Base-by-base conservation (phyloP, 1,284 basidiomycete species). In the Moniliophthora roreri region DNA sequence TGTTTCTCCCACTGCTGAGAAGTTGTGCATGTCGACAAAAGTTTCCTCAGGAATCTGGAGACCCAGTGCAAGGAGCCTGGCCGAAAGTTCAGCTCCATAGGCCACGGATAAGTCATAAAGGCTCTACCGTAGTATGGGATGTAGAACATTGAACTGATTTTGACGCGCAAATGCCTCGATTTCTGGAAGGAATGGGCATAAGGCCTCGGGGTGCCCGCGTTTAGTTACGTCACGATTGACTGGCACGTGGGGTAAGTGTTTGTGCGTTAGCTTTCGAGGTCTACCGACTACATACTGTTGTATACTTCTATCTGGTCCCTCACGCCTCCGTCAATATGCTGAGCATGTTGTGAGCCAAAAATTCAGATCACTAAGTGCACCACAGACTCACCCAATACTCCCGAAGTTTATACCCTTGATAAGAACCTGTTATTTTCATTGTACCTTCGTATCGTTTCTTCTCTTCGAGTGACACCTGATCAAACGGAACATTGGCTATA, bases 401-500 rank as follows among this genome's bases (percentile, higher is more conserved):
- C 2, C 76, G 73, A 8, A 69, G 67, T 58, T 85, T 85, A 59
- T 85, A 86, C 4, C 84, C 85, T 59, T 81, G 74, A 56, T 76
- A 84, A 0, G 79, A 78, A 8, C 81, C 80, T 0, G 70, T 74
- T 46, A 71, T 69, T 52, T 80, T 79, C 51, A 78, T 77, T 52
- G 76, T 73, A 0, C 67, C 76, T 16, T 65, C 69, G 59, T 83
- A 84, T 18, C 62, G 62, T 48, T 66, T 62, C 66, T 88, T 89
- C 61, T 89, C 87, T 40, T 80, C 78, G 0, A 75, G 69, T 6
- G 63, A 56, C 1, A 85, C 81, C 36, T 70, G 66, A 0, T 75
- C 60, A 60, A 89, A 82, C 0, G 85, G 78, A 13, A 85, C 59
- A 56, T 87, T 77, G 16, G 81, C 84, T 48, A 88, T 81, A 58